Evolutionary conservation across 192 early-diverging fungal genomes (phyloP).

Genomic region (Coemansia sp.): DNA sequence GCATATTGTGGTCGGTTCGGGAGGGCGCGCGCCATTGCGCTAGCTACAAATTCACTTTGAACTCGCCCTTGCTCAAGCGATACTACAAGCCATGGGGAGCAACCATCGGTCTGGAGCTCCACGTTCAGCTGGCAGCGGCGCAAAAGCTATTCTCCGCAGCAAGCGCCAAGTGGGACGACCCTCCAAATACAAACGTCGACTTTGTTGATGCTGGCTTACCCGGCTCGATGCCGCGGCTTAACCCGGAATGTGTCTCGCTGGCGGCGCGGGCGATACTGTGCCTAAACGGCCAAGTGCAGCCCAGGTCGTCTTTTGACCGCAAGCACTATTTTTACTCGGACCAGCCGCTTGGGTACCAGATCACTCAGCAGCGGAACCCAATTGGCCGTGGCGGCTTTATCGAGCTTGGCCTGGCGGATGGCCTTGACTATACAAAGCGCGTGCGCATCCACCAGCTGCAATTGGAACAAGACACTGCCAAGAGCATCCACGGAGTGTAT

Average conservation of each 20-base stretch:
- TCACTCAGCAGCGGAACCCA: slow-evolving; percentile 85
- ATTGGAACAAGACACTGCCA: slow-evolving; percentile 92
- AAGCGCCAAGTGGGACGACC: slow-evolving; percentile 39
- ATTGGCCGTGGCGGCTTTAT: slow-evolving; percentile 74
- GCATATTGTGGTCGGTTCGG: background rate
- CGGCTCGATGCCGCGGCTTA: slow-evolving; percentile 77
- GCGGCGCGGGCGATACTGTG: slow-evolving; percentile 74
- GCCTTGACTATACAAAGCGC: slow-evolving; percentile 44
- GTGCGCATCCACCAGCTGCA: slow-evolving; percentile 84
- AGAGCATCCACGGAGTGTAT: slow-evolving; percentile 67
- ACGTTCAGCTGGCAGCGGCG: slow-evolving; percentile 71
- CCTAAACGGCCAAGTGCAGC: slow-evolving; percentile 63
- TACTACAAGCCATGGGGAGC: slow-evolving; percentile 54
- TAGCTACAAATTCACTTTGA: background rate
- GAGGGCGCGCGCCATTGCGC: background rate
- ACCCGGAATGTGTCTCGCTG: slow-evolving; percentile 68
- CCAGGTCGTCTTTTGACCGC: slow-evolving; percentile 75
- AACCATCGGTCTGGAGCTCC: slow-evolving; percentile 88
- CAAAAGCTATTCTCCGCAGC: slow-evolving; percentile 85
- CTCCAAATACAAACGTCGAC: slow-evolving; percentile 73
- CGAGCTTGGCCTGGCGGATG: slow-evolving; percentile 58
- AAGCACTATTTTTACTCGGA: slow-evolving; percentile 98
- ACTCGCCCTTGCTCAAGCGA: background rate
- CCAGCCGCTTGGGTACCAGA: slow-evolving; percentile 90
- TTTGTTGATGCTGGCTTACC: slow-evolving; percentile 83